Conservation (phyloP, 1,139 yeast species). For the Casaregolazyma suthepensis region DNA sequence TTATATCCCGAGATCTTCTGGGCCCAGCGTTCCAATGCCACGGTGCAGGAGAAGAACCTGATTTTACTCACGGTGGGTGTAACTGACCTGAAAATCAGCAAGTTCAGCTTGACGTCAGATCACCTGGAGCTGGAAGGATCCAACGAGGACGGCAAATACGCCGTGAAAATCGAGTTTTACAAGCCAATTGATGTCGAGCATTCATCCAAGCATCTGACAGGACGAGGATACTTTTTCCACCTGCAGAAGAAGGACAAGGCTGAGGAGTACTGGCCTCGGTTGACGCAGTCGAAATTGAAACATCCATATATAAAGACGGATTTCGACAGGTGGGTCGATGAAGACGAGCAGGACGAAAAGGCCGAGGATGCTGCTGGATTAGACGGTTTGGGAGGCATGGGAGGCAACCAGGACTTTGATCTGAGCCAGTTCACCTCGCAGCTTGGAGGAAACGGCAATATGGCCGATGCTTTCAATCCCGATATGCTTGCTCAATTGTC, state of each 20-base stretch:
- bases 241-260: slow-evolving; percentile 61
- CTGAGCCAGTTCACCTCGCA: slow-evolving; percentile 24
- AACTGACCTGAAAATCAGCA: slow-evolving; percentile 60
- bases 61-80: slow-evolving; percentile 69
- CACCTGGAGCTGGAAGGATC: slow-evolving; percentile 51
- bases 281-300: slow-evolving; percentile 68
- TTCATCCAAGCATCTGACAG: slow-evolving; percentile 57
- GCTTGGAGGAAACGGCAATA: slow-evolving; percentile 29
- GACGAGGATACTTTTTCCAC: slow-evolving; percentile 64
- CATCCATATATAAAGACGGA: slow-evolving; percentile 82
- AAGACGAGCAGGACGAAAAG: slow-evolving; percentile 80
- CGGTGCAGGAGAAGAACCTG: slow-evolving; percentile 66
- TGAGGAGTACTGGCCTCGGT: slow-evolving; percentile 88
- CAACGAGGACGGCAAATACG: slow-evolving; percentile 38
- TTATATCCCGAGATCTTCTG: slow-evolving; percentile 51
- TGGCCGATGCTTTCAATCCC: slow-evolving; percentile 17
- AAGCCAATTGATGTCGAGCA: slow-evolving; percentile 64
- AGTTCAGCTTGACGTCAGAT: slow-evolving; percentile 57
- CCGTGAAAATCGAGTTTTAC: slow-evolving; percentile 61
- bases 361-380: slow-evolving; percentile 35
- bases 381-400: slow-evolving; percentile 32
- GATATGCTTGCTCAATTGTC: slow-evolving; percentile 6
- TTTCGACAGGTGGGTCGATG: slow-evolving; percentile 95
- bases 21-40: slow-evolving; percentile 90
- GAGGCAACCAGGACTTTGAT: slow-evolving; percentile 30